A percentile compares a stretch with the other conserved stretches of the same genome.
phyloP scores from a whole-genome alignment of 805 yeast genomes.

The Nakazawaea pomicola region DNA sequence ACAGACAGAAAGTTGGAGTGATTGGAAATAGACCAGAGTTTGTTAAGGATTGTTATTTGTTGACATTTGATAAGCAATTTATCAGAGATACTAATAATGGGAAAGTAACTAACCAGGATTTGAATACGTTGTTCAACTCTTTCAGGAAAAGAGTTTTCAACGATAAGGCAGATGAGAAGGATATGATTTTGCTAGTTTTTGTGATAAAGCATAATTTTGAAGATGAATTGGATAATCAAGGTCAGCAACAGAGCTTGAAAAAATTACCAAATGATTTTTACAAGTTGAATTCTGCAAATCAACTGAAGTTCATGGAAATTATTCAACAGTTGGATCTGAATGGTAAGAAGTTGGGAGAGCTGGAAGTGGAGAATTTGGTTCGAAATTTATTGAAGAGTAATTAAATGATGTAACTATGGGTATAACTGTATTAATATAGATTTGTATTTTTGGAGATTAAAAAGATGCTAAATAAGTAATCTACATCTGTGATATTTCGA shows the following conservation, averaged over 20 bases:
- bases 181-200: conserved; percentile 6
- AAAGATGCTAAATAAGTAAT: too few relatives aligned
- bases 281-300: conserved; percentile 6
- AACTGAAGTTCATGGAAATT: conserved; percentile 8
- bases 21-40: conserved; percentile 41
- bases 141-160: neutral
- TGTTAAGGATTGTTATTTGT: conserved; percentile 61
- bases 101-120: neutral
- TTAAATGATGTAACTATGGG: too few relatives aligned
- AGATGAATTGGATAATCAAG: conserved; percentile 2
- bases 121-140: conserved; percentile 5
- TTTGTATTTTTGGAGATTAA: too few relatives aligned
- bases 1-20: conserved; percentile 53
- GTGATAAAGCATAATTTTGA: conserved; percentile 10
- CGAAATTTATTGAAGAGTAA: conserved; percentile 1
- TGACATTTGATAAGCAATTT: conserved; percentile 28
- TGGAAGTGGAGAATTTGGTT: conserved; percentile 5
- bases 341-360: neutral
- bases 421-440: too few relatives aligned
- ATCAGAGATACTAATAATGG: neutral
- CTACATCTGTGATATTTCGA: neutral
- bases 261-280: conserved; percentile 8
- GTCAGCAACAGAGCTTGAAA: neutral
- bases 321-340: conserved; percentile 2
- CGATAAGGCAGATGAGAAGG: conserved; percentile 2